A percentile compares a stretch with the other conserved stretches of the same genome.
Evolutionary conservation across 1,284 basidiomycete genomes (phyloP).

Genomic region (Marasmius sp.): DNA sequence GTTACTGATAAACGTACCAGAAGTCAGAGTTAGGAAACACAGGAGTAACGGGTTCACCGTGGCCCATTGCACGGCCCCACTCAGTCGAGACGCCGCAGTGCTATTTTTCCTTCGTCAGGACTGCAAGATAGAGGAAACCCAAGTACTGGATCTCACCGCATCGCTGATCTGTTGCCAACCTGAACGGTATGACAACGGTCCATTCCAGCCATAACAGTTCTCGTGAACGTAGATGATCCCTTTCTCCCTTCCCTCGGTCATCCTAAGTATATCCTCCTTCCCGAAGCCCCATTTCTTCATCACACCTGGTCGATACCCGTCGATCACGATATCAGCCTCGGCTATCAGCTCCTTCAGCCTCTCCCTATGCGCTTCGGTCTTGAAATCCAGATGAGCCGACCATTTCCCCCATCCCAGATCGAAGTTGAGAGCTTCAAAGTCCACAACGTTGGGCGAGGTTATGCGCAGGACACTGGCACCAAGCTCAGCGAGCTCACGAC

Average conservation of each 20-base stretch:
- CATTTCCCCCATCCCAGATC: constrained; percentile 30
- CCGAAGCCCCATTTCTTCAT: constrained; percentile 30
- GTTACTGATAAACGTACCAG: not conserved
- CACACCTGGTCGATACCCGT: constrained; percentile 28
- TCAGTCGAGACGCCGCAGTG: constrained; percentile 11
- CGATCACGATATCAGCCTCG: constrained; percentile 27
- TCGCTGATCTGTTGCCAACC: constrained; percentile 18
- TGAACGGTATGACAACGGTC: constrained; percentile 10
- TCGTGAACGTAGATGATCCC: constrained; percentile 28
- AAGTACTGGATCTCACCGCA: constrained; percentile 9
- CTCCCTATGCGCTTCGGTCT: constrained; percentile 18
- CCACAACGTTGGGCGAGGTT: constrained; percentile 25
- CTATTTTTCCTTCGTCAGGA: not conserved
- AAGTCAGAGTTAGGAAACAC: constrained; percentile 16
- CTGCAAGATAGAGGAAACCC: not conserved
- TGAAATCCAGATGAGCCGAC: constrained; percentile 26
- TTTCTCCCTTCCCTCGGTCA: constrained; percentile 19
- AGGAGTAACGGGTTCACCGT: constrained; percentile 15
- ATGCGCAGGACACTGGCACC: constrained; percentile 28
- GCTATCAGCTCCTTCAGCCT: constrained; percentile 19
- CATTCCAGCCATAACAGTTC: constrained; percentile 23
- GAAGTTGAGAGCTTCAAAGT: constrained; percentile 19
- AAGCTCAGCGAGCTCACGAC: constrained; percentile 25
- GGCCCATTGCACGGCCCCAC: constrained; percentile 10
- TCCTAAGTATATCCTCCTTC: constrained; percentile 23